Conservation (phyloP, 139 green algal genomes). For the Eudorina sp. region DNA sequence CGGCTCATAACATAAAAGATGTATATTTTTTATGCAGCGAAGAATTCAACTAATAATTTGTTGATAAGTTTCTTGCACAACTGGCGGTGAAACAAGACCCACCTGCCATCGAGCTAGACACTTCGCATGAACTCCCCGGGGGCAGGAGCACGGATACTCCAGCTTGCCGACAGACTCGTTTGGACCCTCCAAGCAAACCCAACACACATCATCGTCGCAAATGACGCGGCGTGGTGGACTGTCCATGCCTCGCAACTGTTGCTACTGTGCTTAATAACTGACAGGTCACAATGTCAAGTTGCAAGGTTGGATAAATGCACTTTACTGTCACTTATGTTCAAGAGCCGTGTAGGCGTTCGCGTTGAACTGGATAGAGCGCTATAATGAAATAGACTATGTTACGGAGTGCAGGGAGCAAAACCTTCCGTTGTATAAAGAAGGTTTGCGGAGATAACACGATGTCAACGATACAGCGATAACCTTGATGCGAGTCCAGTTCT, state of each 20-base stretch:
- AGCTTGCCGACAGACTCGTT: neutral
- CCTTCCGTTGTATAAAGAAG: too few relatives aligned
- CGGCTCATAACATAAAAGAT: neutral
- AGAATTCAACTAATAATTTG: neutral
- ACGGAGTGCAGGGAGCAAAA: too few relatives aligned
- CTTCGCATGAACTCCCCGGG: conserved; percentile 50
- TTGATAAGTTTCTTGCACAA: neutral
- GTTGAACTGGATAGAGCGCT: too few relatives aligned
- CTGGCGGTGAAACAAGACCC: neutral
- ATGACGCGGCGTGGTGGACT: neutral
- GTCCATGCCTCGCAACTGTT: conserved; percentile 29
- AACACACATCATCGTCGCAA: conserved; percentile 30
- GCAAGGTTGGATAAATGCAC: too few relatives aligned
- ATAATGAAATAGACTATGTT: too few relatives aligned
- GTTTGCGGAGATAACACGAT: too few relatives aligned
- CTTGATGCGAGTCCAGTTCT: too few relatives aligned
- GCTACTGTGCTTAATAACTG: too few relatives aligned
- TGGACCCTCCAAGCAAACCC: conserved; percentile 26
- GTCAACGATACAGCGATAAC: too few relatives aligned
- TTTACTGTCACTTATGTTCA: too few relatives aligned
- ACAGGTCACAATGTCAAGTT: too few relatives aligned
- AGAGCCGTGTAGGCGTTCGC: too few relatives aligned
- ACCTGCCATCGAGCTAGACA: conserved; percentile 62
- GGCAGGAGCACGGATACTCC: conserved; percentile 58
- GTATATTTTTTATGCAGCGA: neutral